Base-by-base conservation (phyloP, 208 protist genomes). In the Leishmania lainsoni region DNA sequence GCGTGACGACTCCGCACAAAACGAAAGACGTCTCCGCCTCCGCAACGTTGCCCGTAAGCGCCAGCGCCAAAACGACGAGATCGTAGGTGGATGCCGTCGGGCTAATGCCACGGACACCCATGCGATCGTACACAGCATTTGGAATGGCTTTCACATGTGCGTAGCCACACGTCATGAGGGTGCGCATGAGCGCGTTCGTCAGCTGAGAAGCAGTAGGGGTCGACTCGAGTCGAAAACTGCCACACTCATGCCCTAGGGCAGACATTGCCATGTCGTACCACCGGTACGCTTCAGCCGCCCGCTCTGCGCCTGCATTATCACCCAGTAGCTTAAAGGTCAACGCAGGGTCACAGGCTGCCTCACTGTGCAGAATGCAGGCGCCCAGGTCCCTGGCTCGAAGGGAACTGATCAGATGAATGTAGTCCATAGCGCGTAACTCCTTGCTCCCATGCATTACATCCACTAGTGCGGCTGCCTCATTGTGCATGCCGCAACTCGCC, bases 51-150 rank as follows among this genome's bases (percentile, higher is more conserved):
- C 93, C 95, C 20, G 86, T 81, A 77, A 98, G 86, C 48, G 89
- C 81, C 22, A 98, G 85, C 9, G 92, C 85, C 20, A 93, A 86
- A 76, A 95, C 79, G 17, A 96, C 91, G 29, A 84, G 75, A 73
- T 96, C 91, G 83, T 98, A 98, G 16, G 95, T 98, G 52, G 84
- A 88, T 52, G 89, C 87, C 35, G 93, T 98, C 32, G 95, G 95
- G 9, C 84, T 75, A 51, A 98, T 89, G 68, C 90, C 88, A 45
- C 80, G 87, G 2, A 78, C 73, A 9, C 95, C 95, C 89, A 98
- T 95, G 52, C 86, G 85, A 80, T 98, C 95, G 83, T 98, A 98
- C 29, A 96, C 83, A 0, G 86, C 80, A 61, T 91, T 81, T 0
- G 91, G 82, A 17, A 98, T 85, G 22, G 93, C 91, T 52, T 86